phyloP scores from a whole-genome alignment of 2,329 filamentous ascomycete genomes.

The Macrophomina pseudophaseolina region DNA sequence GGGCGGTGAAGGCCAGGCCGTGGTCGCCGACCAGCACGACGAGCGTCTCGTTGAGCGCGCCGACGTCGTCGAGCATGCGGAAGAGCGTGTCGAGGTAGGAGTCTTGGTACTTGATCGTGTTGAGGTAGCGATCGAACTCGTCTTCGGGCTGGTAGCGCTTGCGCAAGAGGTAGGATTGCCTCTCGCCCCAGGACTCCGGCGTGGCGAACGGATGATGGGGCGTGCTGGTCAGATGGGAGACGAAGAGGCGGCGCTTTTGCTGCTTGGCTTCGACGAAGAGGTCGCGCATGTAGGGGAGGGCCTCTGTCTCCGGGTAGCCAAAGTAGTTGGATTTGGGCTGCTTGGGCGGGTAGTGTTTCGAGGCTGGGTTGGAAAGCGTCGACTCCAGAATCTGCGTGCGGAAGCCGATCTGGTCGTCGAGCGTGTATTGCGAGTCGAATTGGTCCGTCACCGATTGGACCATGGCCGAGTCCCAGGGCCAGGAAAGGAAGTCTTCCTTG shows the following conservation, averaged over 20 bases:
- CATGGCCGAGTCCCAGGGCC: conserved; percentile 29
- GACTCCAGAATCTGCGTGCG: background rate
- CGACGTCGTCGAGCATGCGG: conserved; percentile 49
- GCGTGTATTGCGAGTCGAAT: conserved; percentile 44
- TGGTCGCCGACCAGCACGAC: conserved; percentile 55
- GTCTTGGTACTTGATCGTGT: conserved; percentile 49
- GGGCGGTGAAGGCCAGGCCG: conserved; percentile 43
- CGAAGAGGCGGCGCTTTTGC: conserved; percentile 41
- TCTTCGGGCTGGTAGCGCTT: conserved; percentile 14
- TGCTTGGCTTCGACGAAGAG: conserved; percentile 38
- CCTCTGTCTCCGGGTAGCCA: conserved; percentile 49
- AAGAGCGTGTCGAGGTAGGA: conserved; percentile 48
- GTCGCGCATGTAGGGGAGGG: conserved; percentile 47
- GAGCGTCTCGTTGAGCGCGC: conserved; percentile 52
- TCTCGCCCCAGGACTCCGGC: conserved; percentile 34
- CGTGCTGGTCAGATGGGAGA: conserved; percentile 45
- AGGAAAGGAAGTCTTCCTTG: conserved; percentile 13
- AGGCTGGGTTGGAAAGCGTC: conserved; percentile 33
- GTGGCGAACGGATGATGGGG: conserved; percentile 53
- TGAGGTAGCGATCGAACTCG: conserved; percentile 48
- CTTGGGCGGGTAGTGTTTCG: conserved; percentile 40
- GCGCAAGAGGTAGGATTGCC: conserved; percentile 13
- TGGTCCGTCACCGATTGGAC: conserved; percentile 48
- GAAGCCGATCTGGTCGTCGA: conserved; percentile 47
- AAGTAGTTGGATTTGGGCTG: conserved; percentile 50